These are phyloP conservation scores for Claviceps pusilla DNA, from an alignment of 2,329 filamentous ascomycete species.

Conservation along the genomic window DNA sequence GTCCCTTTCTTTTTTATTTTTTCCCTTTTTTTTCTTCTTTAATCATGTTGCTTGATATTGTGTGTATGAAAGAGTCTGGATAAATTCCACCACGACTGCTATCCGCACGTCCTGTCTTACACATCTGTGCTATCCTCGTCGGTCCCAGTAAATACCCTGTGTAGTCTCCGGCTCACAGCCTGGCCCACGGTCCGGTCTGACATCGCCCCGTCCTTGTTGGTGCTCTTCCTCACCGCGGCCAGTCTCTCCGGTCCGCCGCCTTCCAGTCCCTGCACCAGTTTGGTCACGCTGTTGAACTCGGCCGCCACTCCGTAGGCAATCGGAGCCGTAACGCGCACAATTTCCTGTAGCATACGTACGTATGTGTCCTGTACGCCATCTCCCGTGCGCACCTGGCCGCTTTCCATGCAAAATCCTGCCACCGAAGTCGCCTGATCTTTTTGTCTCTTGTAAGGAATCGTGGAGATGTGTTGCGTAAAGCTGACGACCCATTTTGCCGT, in stretches of 20 bases:
- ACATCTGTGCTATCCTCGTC: constrained; percentile 43
- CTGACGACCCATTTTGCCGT: constrained; percentile 58
- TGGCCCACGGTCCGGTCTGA: constrained; percentile 41
- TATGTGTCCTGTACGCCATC: constrained; percentile 53
- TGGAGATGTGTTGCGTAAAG: constrained; percentile 68
- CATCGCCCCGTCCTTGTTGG: constrained; percentile 41
- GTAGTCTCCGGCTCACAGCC: constrained; percentile 42
- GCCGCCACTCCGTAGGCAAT: constrained; percentile 55
- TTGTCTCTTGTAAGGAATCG: constrained; percentile 53
- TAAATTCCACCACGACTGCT: too few relatives aligned
- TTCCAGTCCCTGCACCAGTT: constrained; percentile 45
- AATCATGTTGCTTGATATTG: too few relatives aligned
- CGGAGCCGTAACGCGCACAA: constrained; percentile 54
- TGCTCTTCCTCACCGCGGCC: constrained; percentile 43
- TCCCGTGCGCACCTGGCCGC: constrained; percentile 59
- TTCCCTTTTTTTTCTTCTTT: too few relatives aligned
- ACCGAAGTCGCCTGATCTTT: constrained; percentile 33
- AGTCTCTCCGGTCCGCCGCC: constrained; percentile 43
- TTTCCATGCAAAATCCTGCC: constrained; percentile 64
- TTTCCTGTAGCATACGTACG: constrained; percentile 60
- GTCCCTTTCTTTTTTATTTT: background rate
- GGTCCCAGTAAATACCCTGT: constrained; percentile 43
- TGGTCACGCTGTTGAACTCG: constrained; percentile 42
- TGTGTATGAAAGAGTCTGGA: too few relatives aligned
- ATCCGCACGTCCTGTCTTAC: constrained; percentile 12